These are phyloP conservation scores for Nemania serpens DNA, from an alignment of 2,329 filamentous ascomycete species.

Conservation along the genomic window DNA sequence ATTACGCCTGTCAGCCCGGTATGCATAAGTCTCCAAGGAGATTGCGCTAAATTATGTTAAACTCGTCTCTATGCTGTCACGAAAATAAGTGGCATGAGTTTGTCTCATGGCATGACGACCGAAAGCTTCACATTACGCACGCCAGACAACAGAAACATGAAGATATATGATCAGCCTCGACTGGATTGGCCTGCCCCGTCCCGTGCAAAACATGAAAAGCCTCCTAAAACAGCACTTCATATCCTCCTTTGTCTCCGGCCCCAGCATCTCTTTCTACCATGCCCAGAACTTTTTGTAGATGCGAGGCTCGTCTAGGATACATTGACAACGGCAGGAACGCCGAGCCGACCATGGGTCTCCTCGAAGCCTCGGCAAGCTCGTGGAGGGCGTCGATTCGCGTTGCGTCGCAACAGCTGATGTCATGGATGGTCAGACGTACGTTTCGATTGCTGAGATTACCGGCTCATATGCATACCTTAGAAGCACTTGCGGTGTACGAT, in stretches of 20 bases:
- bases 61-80: not conserved
- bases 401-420: slow-evolving; percentile 30
- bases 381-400: slow-evolving; percentile 37
- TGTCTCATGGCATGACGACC: slow-evolving; percentile 17
- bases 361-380: slow-evolving; percentile 49
- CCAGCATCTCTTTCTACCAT: slow-evolving; percentile 55
- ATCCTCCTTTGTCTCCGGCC: slow-evolving; percentile 50
- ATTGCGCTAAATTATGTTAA: not conserved
- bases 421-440: slow-evolving; percentile 6
- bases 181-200: slow-evolving; percentile 55
- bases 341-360: slow-evolving; percentile 50
- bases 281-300: slow-evolving; percentile 60
- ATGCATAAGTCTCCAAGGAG: not conserved
- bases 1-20: not conserved
- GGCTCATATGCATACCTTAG: slow-evolving; percentile 68
- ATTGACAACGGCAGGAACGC: slow-evolving; percentile 51
- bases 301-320: slow-evolving; percentile 57
- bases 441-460: not conserved
- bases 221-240: slow-evolving; percentile 55
- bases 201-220: slow-evolving; percentile 51
- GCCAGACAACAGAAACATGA: slow-evolving; percentile 50
- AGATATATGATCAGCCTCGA: slow-evolving; percentile 63
- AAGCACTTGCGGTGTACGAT: slow-evolving; percentile 99
- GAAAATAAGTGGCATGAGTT: not conserved
- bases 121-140: slow-evolving; percentile 38